Evolutionary conservation across 208 protist species (phyloP).

Genomic region (Wallacemonas rigidus): DNA sequence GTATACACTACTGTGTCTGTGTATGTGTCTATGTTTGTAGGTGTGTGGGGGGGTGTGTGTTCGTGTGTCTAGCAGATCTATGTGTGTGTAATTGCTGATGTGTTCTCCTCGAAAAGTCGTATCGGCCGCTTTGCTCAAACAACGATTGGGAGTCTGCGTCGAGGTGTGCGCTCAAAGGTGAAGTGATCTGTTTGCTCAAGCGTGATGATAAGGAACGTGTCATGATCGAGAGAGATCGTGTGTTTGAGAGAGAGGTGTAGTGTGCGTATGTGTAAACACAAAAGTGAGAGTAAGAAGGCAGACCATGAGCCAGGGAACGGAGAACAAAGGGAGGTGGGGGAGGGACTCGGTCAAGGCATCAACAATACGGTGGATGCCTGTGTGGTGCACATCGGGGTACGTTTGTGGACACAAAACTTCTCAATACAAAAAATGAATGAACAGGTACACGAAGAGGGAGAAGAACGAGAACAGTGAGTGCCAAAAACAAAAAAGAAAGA

Average conservation of each 20-base stretch:
- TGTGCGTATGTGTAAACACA: not conserved
- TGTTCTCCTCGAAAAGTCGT: not conserved
- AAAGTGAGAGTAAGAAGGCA: too few relatives aligned
- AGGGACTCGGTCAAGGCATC: not conserved
- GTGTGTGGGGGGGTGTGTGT: not conserved
- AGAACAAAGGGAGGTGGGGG: constrained; percentile 7
- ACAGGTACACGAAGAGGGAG: too few relatives aligned
- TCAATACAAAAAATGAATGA: not conserved
- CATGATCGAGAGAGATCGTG: not conserved
- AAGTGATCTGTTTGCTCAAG: not conserved
- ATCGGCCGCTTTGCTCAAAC: too few relatives aligned
- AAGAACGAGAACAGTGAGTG: too few relatives aligned
- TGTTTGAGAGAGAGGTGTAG: not conserved
- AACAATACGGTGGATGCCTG: too few relatives aligned
- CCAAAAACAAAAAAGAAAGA: too few relatives aligned
- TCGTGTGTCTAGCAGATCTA: not conserved
- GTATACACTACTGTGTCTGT: not conserved
- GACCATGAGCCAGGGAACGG: not conserved
- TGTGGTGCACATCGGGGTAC: too few relatives aligned
- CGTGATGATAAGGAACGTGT: not conserved
- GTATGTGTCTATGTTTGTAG: constrained; percentile 10
- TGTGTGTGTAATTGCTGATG: constrained; percentile 20
- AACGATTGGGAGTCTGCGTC: too few relatives aligned
- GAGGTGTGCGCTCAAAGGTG: too few relatives aligned
- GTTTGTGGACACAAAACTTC: not conserved